Conservation (phyloP, 2,329 filamentous ascomycete genomes). For the Fusarium bulbicola region DNA sequence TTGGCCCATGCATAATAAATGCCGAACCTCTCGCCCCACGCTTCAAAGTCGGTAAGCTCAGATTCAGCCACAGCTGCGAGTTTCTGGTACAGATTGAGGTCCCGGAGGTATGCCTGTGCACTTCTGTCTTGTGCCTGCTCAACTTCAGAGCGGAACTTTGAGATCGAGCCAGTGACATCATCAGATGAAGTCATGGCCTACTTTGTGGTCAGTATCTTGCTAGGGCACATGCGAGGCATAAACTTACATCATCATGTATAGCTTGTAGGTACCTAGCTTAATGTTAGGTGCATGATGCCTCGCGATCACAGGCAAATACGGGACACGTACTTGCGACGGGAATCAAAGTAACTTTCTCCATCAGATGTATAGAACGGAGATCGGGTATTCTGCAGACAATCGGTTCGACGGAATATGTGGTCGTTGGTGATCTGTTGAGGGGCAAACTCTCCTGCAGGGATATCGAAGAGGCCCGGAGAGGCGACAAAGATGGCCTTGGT, state of each 20-base stretch:
- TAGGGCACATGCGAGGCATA: accelerated
- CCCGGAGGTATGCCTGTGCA: neutral
- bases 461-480: neutral
- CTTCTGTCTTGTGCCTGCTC: neutral
- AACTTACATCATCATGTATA: neutral
- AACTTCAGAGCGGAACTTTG: neutral
- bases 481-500: neutral
- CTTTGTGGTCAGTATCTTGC: accelerated
- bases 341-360: neutral
- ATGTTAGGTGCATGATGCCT: accelerated
- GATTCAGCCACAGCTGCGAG: neutral
- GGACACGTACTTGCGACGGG: neutral
- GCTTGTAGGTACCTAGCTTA: neutral
- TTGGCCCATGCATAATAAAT: neutral
- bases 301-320: accelerated
- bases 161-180: neutral
- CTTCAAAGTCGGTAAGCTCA: neutral
- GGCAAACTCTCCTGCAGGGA: neutral
- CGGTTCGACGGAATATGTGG: neutral
- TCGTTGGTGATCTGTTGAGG: neutral
- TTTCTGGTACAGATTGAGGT: neutral
- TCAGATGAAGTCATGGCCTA: neutral
- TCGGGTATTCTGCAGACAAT: neutral
- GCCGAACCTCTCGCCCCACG: neutral
- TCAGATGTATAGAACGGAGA: neutral